A percentile compares a stretch with the other conserved stretches of the same genome.
These are phyloP conservation scores for Kodamaea lidongshanica DNA, from an alignment of 805 yeast species.

Conservation along the genomic window DNA sequence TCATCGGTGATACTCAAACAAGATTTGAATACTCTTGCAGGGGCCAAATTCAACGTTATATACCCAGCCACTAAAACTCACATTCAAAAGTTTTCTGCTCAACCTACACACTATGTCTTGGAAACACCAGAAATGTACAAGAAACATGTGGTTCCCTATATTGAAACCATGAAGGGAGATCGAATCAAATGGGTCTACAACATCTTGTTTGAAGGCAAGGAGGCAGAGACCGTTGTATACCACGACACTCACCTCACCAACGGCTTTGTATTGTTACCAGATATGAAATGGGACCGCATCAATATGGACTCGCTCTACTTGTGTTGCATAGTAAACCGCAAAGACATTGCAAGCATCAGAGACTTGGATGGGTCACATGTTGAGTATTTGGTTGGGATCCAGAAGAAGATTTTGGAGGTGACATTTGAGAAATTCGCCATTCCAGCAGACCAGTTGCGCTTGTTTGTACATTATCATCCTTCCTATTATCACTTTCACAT, in stretches of 20 bases:
- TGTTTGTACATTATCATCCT: constrained; percentile 91
- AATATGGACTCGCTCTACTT: constrained; percentile 67
- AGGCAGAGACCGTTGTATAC: constrained; percentile 70
- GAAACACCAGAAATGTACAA: constrained; percentile 81
- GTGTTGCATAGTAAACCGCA: constrained; percentile 66
- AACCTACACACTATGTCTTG: constrained; percentile 50
- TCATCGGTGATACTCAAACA: constrained; percentile 50
- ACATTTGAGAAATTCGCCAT: constrained; percentile 40
- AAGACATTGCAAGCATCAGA: constrained; percentile 65
- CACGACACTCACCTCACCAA: constrained; percentile 48
- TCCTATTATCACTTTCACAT: constrained; percentile 94
- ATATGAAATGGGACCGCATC: constrained; percentile 92
- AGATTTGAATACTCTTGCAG: constrained; percentile 43
- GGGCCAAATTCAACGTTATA: constrained; percentile 67
- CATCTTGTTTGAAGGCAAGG: constrained; percentile 75
- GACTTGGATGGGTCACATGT: constrained; percentile 60
- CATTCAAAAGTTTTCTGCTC: constrained; percentile 65
- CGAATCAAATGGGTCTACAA: constrained; percentile 86
- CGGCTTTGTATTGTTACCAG: constrained; percentile 80
- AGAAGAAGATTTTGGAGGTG: constrained; percentile 38
- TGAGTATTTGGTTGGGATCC: constrained; percentile 48
- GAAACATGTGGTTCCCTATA: constrained; percentile 62
- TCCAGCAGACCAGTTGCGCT: constrained; percentile 51
- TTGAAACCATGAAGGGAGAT: constrained; percentile 67
- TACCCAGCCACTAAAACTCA: constrained; percentile 89